Evolutionary conservation across 768 basidiomycete genomes (phyloP).

Genomic region (Candolleomyces aberdarensis): DNA sequence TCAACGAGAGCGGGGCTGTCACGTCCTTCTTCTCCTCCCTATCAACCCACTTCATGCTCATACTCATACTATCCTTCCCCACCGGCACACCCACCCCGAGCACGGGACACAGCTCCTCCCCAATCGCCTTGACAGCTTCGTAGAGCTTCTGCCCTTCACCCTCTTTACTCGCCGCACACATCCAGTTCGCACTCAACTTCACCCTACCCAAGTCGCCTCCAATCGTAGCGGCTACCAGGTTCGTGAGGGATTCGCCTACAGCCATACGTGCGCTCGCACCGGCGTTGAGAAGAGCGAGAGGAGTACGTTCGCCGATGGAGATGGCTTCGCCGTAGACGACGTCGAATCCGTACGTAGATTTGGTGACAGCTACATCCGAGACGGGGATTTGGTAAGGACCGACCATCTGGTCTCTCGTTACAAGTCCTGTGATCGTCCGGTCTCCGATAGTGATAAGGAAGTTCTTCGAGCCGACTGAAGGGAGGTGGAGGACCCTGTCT

Average conservation of each 20-base stretch:
- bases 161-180: slow-evolving; percentile 89
- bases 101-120: slow-evolving; percentile 89
- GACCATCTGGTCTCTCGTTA: slow-evolving; percentile 97
- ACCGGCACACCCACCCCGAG: slow-evolving; percentile 94
- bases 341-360: slow-evolving; percentile 91
- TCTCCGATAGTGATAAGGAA: slow-evolving; percentile 99
- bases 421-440: slow-evolving; percentile 88
- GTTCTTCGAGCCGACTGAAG: slow-evolving; percentile 91
- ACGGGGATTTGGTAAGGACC: slow-evolving; percentile 99
- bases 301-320: slow-evolving; percentile 98
- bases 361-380: slow-evolving; percentile 94
- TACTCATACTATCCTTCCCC: slow-evolving; percentile 99
- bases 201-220: slow-evolving; percentile 66
- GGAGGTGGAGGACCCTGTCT: slow-evolving; percentile 82
- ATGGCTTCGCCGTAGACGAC: slow-evolving; percentile 87
- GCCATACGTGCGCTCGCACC: slow-evolving; percentile 96
- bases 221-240: slow-evolving; percentile 73
- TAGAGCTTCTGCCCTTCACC: slow-evolving; percentile 90
- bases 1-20: slow-evolving; percentile 87
- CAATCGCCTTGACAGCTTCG: slow-evolving; percentile 86
- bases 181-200: slow-evolving; percentile 99
- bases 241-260: slow-evolving; percentile 90
- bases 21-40: slow-evolving; percentile 70
- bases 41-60: slow-evolving; percentile 89
- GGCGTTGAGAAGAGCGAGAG: slow-evolving; percentile 81